Conservation (phyloP, 2,329 filamentous ascomycete genomes). For the Geosmithia flava region DNA sequence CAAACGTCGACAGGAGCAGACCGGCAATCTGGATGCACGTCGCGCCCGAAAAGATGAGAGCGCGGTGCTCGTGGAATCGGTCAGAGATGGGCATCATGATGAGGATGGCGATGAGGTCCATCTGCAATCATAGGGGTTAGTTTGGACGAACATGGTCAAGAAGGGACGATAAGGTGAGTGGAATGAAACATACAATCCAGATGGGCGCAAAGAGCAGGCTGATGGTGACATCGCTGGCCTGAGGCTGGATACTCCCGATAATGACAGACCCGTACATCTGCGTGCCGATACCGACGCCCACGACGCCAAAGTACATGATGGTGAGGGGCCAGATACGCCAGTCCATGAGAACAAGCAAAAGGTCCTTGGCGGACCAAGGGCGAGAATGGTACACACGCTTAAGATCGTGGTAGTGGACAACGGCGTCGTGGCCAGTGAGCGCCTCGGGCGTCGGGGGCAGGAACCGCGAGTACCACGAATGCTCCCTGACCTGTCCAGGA, state of each 20-base stretch:
- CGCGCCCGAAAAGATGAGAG: constrained; percentile 68
- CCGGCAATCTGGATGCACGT: constrained; percentile 71
- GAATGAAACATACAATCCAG: constrained; percentile 45
- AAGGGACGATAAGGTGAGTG: constrained; percentile 25
- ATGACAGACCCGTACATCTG: constrained; percentile 84
- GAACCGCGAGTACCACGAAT: constrained; percentile 44
- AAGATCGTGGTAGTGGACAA: constrained; percentile 74
- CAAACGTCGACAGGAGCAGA: constrained; percentile 67
- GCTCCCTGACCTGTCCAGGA: constrained; percentile 49
- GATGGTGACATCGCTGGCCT: constrained; percentile 60
- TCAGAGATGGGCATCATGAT: constrained; percentile 78
- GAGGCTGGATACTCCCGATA: constrained; percentile 64
- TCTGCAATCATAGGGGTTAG: constrained; percentile 30
- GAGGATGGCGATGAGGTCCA: constrained; percentile 80
- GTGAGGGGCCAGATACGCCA: constrained; percentile 82
- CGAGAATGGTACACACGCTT: constrained; percentile 66
- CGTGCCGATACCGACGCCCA: constrained; percentile 82
- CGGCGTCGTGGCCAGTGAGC: constrained; percentile 62
- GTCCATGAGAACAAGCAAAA: constrained; percentile 61
- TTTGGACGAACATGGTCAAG: not conserved
- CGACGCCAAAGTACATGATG: constrained; percentile 91
- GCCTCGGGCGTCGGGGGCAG: constrained; percentile 59
- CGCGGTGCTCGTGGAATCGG: constrained; percentile 69
- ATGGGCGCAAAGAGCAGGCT: constrained; percentile 82
- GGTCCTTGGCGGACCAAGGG: constrained; percentile 60